Base-by-base conservation (phyloP, 805 yeast species). In the Metschnikowia amazonensis region DNA sequence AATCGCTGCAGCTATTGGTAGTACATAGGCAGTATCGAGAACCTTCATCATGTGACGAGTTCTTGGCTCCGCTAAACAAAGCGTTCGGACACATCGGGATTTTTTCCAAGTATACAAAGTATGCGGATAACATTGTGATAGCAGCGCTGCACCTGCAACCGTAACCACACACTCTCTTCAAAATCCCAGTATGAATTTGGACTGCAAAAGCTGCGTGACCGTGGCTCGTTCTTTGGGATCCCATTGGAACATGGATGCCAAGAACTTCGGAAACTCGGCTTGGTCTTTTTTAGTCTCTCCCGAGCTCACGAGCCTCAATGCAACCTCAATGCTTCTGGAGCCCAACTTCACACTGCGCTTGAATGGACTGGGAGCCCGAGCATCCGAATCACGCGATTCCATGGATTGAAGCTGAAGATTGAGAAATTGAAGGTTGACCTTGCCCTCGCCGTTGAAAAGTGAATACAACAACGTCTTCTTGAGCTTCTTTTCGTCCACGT, bases 361-460 rank as follows among this genome's bases (percentile, higher is more conserved):
- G 23, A 41, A 37, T 4, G 50, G 45, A 36, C 50, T 46, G 9
- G 50, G 38, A 1, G 45, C 21, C 30, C 31, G 44, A 35, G 21
- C 18, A 13, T 29, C 29, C 9, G 25, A 25, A n/a, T 47, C 44
- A 7, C 45, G 39, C n/a, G 34, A 10, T 20, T 46, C 50, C 35
- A 24, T 25, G 7, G 52, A 53, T 36, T 51, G 60, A 11, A 57
- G 51, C 43, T 61, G 60, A 31, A 56, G 50, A 34, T 68, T 68
- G 41, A 71, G 55, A 38, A 62, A 59, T 25, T 60, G 62, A 28
- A 69, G 48, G 44, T 67, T 69, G 30, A 70, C 51, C 42, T 65
- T 69, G 5, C 76, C 76, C 28, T 66, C 65, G 21, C 57, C 46
- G 45, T 69, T 72, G 48, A 71, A 72, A 14, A 71, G 51, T 2